phyloP scores from a whole-genome alignment of 2,329 filamentous ascomycete species.

The Orbilia blumenaviensis region DNA sequence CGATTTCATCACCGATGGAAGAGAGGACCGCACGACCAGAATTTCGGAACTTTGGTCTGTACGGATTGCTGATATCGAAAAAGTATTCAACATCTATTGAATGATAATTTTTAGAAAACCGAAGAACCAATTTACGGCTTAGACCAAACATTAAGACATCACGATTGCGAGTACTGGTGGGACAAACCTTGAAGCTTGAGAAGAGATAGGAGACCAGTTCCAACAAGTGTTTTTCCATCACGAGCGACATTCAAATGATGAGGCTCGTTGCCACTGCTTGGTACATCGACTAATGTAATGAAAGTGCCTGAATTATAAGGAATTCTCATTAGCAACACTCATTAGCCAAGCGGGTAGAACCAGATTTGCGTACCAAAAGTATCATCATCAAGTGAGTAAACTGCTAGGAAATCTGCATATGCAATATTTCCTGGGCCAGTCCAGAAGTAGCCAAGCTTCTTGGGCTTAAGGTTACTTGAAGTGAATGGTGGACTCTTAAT shows the following conservation, averaged over 20 bases:
- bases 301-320: slow-evolving; percentile 64
- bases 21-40: slow-evolving; percentile 69
- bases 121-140: too few species aligned
- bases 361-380: slow-evolving; percentile 56
- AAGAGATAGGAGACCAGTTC: slow-evolving; percentile 69
- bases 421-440: slow-evolving; percentile 70
- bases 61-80: slow-evolving; percentile 70
- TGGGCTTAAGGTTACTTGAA: slow-evolving; percentile 68
- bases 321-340: too few species aligned
- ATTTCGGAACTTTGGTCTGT: slow-evolving; percentile 69
- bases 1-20: slow-evolving; percentile 71
- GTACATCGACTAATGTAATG: slow-evolving; percentile 69
- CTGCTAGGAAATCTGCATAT: slow-evolving; percentile 70
- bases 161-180: neutral
- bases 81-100: slow-evolving; percentile 63
- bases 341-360: too few species aligned
- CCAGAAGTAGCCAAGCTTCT: slow-evolving; percentile 74
- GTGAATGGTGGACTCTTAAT: slow-evolving; percentile 67
- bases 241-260: slow-evolving; percentile 68
- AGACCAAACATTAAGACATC: too few species aligned
- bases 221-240: slow-evolving; percentile 69
- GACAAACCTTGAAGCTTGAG: slow-evolving; percentile 66
- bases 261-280: slow-evolving; percentile 69
- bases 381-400: slow-evolving; percentile 69
- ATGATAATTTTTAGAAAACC: slow-evolving; percentile 62